Percentiles rank a stretch among this genome's conserved stretches.
Conservation (phyloP, 495 filamentous ascomycete species). For the Penicillium parvum region DNA sequence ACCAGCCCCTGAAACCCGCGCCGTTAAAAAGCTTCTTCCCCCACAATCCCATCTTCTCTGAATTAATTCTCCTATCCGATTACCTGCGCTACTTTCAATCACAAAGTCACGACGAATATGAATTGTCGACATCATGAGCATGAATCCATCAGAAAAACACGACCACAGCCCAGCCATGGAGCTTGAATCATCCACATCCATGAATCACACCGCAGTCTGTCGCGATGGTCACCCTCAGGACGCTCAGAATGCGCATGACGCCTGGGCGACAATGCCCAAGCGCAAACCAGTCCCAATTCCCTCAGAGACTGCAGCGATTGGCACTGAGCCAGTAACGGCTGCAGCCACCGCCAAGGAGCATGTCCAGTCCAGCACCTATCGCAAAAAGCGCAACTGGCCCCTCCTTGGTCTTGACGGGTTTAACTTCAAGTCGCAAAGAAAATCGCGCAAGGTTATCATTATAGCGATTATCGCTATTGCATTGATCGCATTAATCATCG, state of each 20-base stretch:
- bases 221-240: neutral
- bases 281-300: conserved; percentile 22
- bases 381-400: neutral
- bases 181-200: neutral
- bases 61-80: no score
- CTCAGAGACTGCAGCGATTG: neutral
- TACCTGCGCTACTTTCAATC: no score
- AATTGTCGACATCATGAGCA: neutral
- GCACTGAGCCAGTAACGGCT: neutral
- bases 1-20: neutral
- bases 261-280: conserved; percentile 13
- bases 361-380: neutral
- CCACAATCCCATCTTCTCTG: neutral
- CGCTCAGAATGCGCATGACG: conserved; percentile 1
- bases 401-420: neutral
- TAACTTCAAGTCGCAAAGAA: conserved; percentile 7
- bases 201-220: no score
- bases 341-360: neutral
- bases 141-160: neutral
- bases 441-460: conserved; percentile 23
- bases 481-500: conserved; percentile 50
- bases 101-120: no score
- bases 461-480: conserved; percentile 27
- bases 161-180: neutral
- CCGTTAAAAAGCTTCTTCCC: conserved; percentile 3